Evolutionary conservation across 225 moss, liverwort and hornwort genomes (phyloP), one percentile per base, ranked within the genome.

Genomic region (Pseudoscleropodium purum): DNA sequence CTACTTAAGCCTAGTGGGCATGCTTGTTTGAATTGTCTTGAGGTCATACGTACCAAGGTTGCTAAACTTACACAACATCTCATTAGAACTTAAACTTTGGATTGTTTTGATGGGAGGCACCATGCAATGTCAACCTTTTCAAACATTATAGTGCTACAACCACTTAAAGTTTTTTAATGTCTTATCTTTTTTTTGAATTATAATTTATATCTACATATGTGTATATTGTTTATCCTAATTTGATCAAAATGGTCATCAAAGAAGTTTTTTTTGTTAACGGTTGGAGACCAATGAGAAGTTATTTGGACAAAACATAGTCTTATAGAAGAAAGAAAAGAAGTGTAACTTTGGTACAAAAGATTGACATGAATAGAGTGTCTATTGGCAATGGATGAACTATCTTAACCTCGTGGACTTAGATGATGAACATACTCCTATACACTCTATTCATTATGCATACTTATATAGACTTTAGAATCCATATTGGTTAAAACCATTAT

Each of bases 331-430:
- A 5, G 18, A 67, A 36, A 10, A 67, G 5, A 20, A 67, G 1
- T 6, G 2, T 20, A 37, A 10, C 2, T 34, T 3, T 5, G 1
- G 5, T 34, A 1, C 20, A 3, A 36, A 37, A 5, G 19, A 19
- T 19, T 2, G 0, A 0, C 0, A 0, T 23, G 23, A n/a, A 23
- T 12, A 1, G 1, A n/a, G 3, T 1, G 0, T 37, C 0, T 69
- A 0, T n/a, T n/a, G 13, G 6, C 0, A 67, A 36, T 67, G 1
- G 69, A 1, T n/a, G 12, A 13, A 36, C 0, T 37, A 16, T 67
- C 33, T 37, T 20, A 36, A 4, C 37, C 1, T 67, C 6, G 5
- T 18, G 5, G 37, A 37, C 15, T 68, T 37, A 37, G 18, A 21
- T 37, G 67, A 3, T 0, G 15, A 72, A 26, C 3, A 26, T 26